These are phyloP conservation scores for Pelargonium australe DNA, from an alignment of 441 rosid genomes.

Conservation along the genomic window DNA sequence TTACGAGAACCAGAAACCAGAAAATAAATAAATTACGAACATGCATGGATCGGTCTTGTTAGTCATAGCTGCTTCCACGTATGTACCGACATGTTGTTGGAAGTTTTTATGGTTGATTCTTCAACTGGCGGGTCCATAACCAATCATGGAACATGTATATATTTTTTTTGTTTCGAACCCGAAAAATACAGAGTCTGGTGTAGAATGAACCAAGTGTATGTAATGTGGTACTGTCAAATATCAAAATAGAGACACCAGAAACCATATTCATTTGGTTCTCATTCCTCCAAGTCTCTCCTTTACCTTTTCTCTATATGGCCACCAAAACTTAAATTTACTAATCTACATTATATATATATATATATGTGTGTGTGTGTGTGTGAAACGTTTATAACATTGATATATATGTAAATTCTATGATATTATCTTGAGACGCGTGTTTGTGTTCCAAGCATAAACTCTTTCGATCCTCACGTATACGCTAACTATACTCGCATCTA, in stretches of 20 bases:
- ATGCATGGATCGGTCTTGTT: too few relatives aligned
- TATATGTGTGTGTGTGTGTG: too few relatives aligned
- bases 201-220: neutral
- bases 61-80: slow-evolving; percentile 34
- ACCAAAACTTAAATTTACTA: too few relatives aligned
- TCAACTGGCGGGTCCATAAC: slow-evolving; percentile 21
- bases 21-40: too few relatives aligned
- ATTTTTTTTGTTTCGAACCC: neutral
- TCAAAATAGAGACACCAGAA: too few relatives aligned
- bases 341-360: too few relatives aligned
- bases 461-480: neutral
- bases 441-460: neutral
- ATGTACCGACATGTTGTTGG: slow-evolving; percentile 40
- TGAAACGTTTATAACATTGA: neutral
- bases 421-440: neutral
- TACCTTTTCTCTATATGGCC: too few relatives aligned
- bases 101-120: slow-evolving; percentile 23
- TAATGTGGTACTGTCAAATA: neutral
- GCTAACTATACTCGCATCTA: too few relatives aligned
- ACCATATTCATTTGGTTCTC: neutral
- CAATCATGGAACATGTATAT: neutral
- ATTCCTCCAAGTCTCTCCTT: neutral
- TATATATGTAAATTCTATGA: neutral
- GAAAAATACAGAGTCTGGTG: too few relatives aligned
- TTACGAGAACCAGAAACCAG: too few relatives aligned